phyloP scores from a whole-genome alignment of 768 basidiomycete species.

The Kondoa malvinella region DNA sequence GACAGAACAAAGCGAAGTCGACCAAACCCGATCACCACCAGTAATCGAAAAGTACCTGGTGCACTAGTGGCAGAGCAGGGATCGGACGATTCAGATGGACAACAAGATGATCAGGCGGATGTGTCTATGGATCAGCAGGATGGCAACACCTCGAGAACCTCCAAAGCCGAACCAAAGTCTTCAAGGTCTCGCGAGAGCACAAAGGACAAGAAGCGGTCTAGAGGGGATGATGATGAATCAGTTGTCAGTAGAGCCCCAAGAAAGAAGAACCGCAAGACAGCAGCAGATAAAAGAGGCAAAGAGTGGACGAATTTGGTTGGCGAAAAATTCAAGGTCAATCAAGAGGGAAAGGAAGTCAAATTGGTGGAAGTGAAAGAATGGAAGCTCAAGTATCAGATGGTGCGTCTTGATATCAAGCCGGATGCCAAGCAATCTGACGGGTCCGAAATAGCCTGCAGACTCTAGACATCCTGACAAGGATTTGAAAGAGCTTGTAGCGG shows the following conservation, averaged over 20 bases:
- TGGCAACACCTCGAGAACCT: no score
- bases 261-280: neutral
- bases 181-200: no score
- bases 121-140: no score
- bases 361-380: neutral
- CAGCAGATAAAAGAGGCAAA: neutral
- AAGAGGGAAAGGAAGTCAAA: neutral
- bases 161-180: no score
- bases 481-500: neutral
- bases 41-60: neutral
- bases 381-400: conserved; percentile 1
- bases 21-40: neutral
- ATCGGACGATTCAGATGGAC: neutral
- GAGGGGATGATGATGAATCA: neutral
- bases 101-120: neutral
- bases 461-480: conserved; percentile 6
- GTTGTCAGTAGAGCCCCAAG: neutral
- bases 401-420: neutral
- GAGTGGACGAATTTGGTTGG: neutral
- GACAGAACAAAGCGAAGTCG: no score
- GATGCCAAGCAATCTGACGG: no score
- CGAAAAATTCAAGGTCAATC: neutral
- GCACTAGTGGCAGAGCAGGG: neutral
- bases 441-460: conserved; percentile 4
- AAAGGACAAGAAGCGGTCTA: neutral